Evolutionary conservation across 306 rosid genomes (phyloP), one percentile per base, ranked within the genome.

Genomic region (Prunus davidiana): DNA sequence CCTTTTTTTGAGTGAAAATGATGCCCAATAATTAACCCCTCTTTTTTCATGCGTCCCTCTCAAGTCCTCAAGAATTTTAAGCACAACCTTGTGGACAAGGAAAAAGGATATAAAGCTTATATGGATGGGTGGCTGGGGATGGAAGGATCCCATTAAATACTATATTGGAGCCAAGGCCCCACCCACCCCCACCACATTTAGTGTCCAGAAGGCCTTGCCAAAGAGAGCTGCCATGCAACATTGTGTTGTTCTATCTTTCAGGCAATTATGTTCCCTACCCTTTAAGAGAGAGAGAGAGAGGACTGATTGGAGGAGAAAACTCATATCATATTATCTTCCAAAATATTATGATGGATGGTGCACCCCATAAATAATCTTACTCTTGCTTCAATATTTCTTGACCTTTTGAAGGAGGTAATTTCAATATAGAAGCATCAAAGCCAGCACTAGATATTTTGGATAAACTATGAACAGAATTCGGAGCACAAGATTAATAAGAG

Each of bases 11-110:
- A 61, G 30, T 34, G 62, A 77, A 69, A 69, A 78, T 18, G 76
- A 61, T 19, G 14, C 45, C 57, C 66, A 16, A 6, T 61, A 1
- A 18, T 22, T 2, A 50, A 51, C 60, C 6, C 30, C 14, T 11
- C 52, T 51, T 75, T 45, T 6, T 50, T 25, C 72, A 62, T 15
- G 6, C 25, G 67, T 86, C 86, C 28, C 79, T 22, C 80, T 82
- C 86, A 61, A 61, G 9, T 11, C 15, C 4, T 47, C 52, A 72
- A 77, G 67, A 67, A 82, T 51, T 69, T 22, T 9, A 63, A 76
- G 82, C 76, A 45, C 45, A n/a, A 64, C 84, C 34, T 56, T 32
- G 77, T 27, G 52, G 49, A 64, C 15, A 32, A 14, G 8, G 19
- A 22, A 73, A 15, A 20, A 27, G 0, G 64, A 55, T 25, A 6